These are phyloP conservation scores for Cadophora sp. DNA, from an alignment of 2,329 filamentous ascomycete genomes.

Conservation along the genomic window DNA sequence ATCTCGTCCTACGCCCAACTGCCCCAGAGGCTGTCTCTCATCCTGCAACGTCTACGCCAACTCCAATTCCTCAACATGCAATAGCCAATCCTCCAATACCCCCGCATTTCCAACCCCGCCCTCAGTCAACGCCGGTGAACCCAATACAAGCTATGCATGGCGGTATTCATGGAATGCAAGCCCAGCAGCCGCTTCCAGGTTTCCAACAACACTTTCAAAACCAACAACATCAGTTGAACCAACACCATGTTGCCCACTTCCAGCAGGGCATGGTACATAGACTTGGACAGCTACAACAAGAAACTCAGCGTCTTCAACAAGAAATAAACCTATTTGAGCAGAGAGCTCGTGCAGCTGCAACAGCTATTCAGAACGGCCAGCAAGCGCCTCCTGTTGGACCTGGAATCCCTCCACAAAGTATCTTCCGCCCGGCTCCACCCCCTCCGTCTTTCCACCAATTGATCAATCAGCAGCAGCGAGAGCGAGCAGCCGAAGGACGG, in stretches of 20 bases:
- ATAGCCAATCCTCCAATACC: constrained; percentile 26
- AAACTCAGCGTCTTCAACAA: constrained; percentile 52
- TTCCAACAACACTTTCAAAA: constrained; percentile 41
- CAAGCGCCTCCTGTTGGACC: constrained; percentile 18
- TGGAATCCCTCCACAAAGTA: constrained; percentile 24
- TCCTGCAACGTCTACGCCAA: constrained; percentile 9
- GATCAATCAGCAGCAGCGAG: constrained; percentile 41
- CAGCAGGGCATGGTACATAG: constrained; percentile 40
- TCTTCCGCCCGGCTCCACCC: constrained; percentile 31
- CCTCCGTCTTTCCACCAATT: constrained; percentile 35
- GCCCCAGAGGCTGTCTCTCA: constrained; percentile 28
- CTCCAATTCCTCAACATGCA: constrained; percentile 19
- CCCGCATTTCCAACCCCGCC: constrained; percentile 29
- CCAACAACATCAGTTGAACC: constrained; percentile 33
- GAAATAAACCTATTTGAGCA: constrained; percentile 42
- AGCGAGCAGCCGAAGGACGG: constrained; percentile 38
- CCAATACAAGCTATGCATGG: constrained; percentile 32
- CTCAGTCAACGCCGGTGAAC: constrained; percentile 35
- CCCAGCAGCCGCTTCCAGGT: constrained; percentile 38
- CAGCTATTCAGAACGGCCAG: constrained; percentile 23
- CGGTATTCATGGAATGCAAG: constrained; percentile 33
- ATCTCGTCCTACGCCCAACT: constrained; percentile 58
- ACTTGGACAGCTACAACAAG: constrained; percentile 55
- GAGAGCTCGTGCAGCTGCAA: constrained; percentile 28
- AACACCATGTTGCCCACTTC: constrained; percentile 14